Conservation (phyloP, 2,329 filamentous ascomycete species). For the Trichoderma harzianum region DNA sequence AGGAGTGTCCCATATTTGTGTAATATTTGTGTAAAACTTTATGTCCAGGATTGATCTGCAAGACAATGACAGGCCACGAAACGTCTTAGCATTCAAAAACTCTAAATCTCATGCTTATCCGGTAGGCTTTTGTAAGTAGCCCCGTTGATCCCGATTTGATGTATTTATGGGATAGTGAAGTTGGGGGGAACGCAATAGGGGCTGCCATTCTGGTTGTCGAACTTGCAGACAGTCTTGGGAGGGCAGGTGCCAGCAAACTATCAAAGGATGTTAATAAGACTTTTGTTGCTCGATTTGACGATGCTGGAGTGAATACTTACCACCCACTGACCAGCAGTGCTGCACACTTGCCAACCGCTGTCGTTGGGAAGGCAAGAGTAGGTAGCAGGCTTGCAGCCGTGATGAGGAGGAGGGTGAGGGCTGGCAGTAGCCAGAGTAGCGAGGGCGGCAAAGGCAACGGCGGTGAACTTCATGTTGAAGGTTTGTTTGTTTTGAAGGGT, state of each 20-base stretch:
- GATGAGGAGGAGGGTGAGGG: conserved; percentile 13
- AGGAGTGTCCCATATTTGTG: conserved; percentile 2
- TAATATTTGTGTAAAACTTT: not conserved
- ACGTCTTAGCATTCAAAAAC: not conserved
- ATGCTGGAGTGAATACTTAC: conserved; percentile 27
- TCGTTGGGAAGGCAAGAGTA: conserved; percentile 31
- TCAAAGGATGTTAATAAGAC: not conserved
- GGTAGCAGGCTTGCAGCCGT: conserved; percentile 33
- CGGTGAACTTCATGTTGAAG: conserved; percentile 33
- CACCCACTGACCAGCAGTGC: conserved; percentile 29
- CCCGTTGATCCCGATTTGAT: not conserved
- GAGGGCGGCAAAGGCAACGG: conserved; percentile 26
- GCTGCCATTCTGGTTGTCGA: conserved; percentile 33
- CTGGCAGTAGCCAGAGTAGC: conserved; percentile 20
- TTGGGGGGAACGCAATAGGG: conserved; percentile 38
- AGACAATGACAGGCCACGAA: not conserved
- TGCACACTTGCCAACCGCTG: conserved; percentile 35
- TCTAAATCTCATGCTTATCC: not conserved
- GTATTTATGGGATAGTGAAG: conserved; percentile 24
- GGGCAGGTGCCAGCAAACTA: conserved; percentile 36
- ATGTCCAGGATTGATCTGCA: not conserved
- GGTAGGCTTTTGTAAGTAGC: not conserved
- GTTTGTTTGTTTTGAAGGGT: conserved; percentile 12
- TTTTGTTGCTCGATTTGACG: not conserved
- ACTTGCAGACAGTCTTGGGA: conserved; percentile 36